Evolutionary conservation across 1,284 basidiomycete genomes (phyloP).

Genomic region (Cryptococcus sp.): DNA sequence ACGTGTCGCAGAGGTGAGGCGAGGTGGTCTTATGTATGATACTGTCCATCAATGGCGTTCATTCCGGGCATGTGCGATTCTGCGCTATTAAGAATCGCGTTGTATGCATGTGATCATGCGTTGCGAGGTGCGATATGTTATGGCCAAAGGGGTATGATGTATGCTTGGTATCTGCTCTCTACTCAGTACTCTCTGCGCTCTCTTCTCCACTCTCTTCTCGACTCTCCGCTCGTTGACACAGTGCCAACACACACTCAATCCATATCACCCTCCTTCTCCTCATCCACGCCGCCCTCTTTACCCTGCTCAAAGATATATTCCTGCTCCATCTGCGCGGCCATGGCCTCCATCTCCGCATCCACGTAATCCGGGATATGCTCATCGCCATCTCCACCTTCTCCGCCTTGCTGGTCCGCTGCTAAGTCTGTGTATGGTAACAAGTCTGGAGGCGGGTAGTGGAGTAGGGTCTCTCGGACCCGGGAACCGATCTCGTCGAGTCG

Average conservation of each 20-base stretch:
- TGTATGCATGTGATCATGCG: too few species aligned
- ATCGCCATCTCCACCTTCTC: neutral
- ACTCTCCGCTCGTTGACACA: too few species aligned
- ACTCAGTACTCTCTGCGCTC: too few species aligned
- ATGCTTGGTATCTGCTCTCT: too few species aligned
- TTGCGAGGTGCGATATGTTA: too few species aligned
- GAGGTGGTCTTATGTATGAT: too few species aligned
- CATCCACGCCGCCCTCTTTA: conserved; percentile 20
- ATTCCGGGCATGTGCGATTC: too few species aligned
- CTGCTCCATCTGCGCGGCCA: conserved; percentile 35
- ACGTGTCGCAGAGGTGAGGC: too few species aligned
- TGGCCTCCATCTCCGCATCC: conserved; percentile 34
- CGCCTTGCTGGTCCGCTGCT: neutral
- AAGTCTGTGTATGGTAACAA: conserved; percentile 25
- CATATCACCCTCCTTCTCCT: conserved; percentile 20
- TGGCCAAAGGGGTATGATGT: too few species aligned
- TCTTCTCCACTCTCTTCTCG: too few species aligned
- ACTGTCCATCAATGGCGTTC: too few species aligned
- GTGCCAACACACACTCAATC: conserved; percentile 4
- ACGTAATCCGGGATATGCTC: conserved; percentile 31
- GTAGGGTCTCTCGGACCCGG: conserved; percentile 56
- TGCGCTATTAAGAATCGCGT: too few species aligned
- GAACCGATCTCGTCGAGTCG: conserved; percentile 70
- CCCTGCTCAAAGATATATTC: conserved; percentile 49
- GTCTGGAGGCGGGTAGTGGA: conserved; percentile 24